These are phyloP conservation scores for Madurella mycetomatis DNA, from an alignment of 2,329 filamentous ascomycete genomes.

Conservation along the genomic window DNA sequence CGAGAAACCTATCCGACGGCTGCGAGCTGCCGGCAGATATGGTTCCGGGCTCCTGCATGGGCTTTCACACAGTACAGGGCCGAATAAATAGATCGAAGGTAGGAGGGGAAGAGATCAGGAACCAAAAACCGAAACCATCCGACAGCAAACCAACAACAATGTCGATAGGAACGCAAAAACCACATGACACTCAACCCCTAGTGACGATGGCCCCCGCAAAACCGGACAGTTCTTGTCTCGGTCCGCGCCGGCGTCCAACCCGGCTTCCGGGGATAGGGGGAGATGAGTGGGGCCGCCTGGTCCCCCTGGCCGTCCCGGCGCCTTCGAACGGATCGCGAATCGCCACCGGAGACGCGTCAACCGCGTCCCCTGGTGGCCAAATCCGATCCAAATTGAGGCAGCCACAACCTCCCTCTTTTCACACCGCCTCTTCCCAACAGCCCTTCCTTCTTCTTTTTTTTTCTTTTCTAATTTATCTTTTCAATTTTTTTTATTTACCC, in stretches of 20 bases:
- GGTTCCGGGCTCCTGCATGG: not conserved
- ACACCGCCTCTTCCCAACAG: not conserved
- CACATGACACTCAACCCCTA: not conserved
- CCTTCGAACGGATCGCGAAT: not conserved
- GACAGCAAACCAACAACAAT: not conserved
- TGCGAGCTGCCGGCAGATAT: no score
- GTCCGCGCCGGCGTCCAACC: not conserved
- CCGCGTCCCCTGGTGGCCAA: not conserved
- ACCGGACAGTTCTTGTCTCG: conserved; percentile 19
- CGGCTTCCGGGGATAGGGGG: not conserved
- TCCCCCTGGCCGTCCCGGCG: not conserved
- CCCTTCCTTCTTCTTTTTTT: not conserved
- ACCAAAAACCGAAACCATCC: not conserved
- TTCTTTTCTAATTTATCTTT: no score
- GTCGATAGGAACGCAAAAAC: not conserved
- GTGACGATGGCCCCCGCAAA: not conserved
- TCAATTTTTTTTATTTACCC: not conserved
- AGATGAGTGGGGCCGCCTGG: conserved; percentile 7
- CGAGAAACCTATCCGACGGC: not conserved
- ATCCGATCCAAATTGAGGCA: no score
- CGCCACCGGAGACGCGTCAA: not conserved
- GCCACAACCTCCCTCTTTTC: not conserved
- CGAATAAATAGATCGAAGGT: not conserved
- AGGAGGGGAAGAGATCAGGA: not conserved
- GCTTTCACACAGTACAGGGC: not conserved